Evolutionary conservation across 805 yeast species (phyloP).

Genomic region (Teunomyces funiuensis): DNA sequence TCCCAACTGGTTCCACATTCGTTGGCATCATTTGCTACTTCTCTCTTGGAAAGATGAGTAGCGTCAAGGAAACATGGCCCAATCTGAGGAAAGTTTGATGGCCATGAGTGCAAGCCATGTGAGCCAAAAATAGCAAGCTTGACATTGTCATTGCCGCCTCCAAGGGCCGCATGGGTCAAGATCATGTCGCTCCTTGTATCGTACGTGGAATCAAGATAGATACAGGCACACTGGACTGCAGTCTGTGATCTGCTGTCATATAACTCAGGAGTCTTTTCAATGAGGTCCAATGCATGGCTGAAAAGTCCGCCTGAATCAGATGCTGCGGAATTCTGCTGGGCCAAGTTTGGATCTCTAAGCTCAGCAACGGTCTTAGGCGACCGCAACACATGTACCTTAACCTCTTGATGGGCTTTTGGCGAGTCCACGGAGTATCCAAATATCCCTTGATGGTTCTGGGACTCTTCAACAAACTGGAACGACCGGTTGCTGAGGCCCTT

Average conservation of each 20-base stretch:
- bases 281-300: constrained; percentile 74
- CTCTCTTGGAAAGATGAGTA: constrained; percentile 57
- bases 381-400: constrained; percentile 76
- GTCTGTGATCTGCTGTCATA: constrained; percentile 42
- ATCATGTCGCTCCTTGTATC: constrained; percentile 59
- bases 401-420: constrained; percentile 51
- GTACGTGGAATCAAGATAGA: constrained; percentile 84
- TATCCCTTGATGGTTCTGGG: constrained; percentile 24
- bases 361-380: constrained; percentile 68
- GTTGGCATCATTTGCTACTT: constrained; percentile 88
- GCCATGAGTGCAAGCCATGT: constrained; percentile 91
- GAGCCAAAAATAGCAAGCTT: constrained; percentile 91
- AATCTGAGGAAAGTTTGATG: constrained; percentile 72
- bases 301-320: constrained; percentile 73
- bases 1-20: constrained; percentile 92
- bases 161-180: constrained; percentile 88
- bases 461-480: constrained; percentile 69
- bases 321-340: constrained; percentile 83
- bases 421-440: constrained; percentile 49
- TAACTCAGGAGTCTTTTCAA: constrained; percentile 38
- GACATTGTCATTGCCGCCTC: constrained; percentile 75
- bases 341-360: constrained; percentile 72
- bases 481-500: constrained; percentile 77
- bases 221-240: constrained; percentile 78
- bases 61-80: constrained; percentile 68